phyloP scores from a whole-genome alignment of 2,329 filamentous ascomycete genomes.

The Ophiocordyceps polyrhachis-furcata region DNA sequence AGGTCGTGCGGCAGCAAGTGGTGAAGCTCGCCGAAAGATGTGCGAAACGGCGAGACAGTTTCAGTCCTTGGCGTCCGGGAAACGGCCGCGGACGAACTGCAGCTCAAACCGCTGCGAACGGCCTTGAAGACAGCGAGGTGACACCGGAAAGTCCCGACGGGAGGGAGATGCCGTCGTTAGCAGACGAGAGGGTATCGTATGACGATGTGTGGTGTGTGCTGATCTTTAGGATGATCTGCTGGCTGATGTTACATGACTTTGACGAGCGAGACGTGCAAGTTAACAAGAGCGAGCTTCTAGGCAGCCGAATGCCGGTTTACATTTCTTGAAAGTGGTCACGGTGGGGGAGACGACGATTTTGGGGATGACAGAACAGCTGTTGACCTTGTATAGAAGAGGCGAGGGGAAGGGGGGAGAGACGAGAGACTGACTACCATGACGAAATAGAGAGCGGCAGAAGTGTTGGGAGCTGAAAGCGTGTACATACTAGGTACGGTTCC shows the following conservation, averaged over 20 bases:
- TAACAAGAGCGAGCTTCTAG: constrained; percentile 31
- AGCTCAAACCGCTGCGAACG: not conserved
- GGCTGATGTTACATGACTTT: constrained; percentile 38
- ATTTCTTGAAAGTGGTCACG: constrained; percentile 16
- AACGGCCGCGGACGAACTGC: not conserved
- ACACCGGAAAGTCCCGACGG: not conserved
- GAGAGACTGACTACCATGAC: no score
- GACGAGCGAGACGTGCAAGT: constrained; percentile 33
- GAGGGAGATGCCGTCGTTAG: constrained; percentile 4
- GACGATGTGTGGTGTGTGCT: constrained; percentile 34
- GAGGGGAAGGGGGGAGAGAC: no score
- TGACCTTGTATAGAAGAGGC: no score
- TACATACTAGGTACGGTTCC: no score
- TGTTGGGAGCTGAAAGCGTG: no score
- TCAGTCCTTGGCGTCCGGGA: not conserved
- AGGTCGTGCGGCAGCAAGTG: constrained; percentile 21
- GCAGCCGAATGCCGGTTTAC: constrained; percentile 36
- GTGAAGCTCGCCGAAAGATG: constrained; percentile 14
- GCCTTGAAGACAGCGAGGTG: not conserved
- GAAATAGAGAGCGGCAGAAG: no score
- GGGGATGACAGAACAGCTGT: no score
- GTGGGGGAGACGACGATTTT: not conserved
- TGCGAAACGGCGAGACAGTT: constrained; percentile 7
- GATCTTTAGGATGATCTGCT: constrained; percentile 38
- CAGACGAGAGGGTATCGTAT: constrained; percentile 10